Evolutionary conservation across 129 eudicot genomes (phyloP), one percentile per base, ranked within the genome.

Genomic region (Dittrichia graveolens): DNA sequence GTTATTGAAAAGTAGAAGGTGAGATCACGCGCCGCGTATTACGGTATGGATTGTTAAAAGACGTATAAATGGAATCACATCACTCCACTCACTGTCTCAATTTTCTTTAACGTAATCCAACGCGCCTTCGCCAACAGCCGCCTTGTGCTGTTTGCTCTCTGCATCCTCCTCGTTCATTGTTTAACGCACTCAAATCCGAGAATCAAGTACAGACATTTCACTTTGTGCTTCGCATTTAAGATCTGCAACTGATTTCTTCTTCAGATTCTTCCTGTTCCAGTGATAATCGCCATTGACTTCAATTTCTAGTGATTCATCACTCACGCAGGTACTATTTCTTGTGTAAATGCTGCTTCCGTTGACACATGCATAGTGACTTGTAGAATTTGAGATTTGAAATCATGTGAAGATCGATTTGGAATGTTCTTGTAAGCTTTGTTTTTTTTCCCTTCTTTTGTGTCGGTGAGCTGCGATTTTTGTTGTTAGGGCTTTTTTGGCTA

Each of bases 111-210:
- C 74, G 49, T 11, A 75, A 68, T 43, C 69, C 70, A n/a, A 77
- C 81, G 81, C 81, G 81, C 81, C 62, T 76, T 46, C 75, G 64
- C 18, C 67, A 75, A 66, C 31, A 0, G 6, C 69, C 61, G 35
- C 71, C 43, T 62, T 61, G 52, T 61, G 70, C 31, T 61, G 58
- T 13, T 49, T 40, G 12, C 54, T 6, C 56, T 72, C 67, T 44
- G 67, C 80, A 10, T 56, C 66, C 67, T 66, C 63, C 67, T 41
- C 58, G 5, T 15, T 57, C 57, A 75, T 60, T 62, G 53, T 63
- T 74, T 35, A 4, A n/a, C 62, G 14, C 42, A 68, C 81, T 68
- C 38, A 56, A 6, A 66, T 56, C 52, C 61, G 24, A 15, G 31
- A 61, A 40, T 6, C 5, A 44, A 9, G 60, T 39, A 73, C 70